Conservation (phyloP, 2,329 filamentous ascomycete genomes). For the Stromatinia cepivora region DNA sequence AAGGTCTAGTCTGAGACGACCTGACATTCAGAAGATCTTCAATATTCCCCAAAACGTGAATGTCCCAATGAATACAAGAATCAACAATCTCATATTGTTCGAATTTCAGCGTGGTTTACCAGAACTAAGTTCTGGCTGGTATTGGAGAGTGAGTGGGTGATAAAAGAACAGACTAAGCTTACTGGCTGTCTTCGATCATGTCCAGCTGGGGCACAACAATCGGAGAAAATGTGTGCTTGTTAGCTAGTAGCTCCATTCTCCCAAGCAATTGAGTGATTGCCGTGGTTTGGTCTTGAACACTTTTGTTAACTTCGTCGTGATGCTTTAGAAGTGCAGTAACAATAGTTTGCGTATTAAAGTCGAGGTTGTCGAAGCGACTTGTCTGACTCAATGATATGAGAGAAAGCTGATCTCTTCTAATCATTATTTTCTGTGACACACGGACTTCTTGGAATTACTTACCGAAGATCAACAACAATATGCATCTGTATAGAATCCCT, state of each 20-base stretch:
- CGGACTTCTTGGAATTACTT: too few species aligned
- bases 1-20: too few species aligned
- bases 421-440: not conserved
- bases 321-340: not conserved
- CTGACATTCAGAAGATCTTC: too few species aligned
- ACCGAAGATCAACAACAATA: slow-evolving; percentile 5
- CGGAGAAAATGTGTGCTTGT: not conserved
- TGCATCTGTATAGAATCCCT: slow-evolving; percentile 18
- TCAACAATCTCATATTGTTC: not conserved
- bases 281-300: not conserved
- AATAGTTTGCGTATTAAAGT: not conserved
- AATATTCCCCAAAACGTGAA: too few species aligned
- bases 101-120: too few species aligned
- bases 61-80: too few species aligned
- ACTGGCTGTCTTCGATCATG: not conserved
- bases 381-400: not conserved
- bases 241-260: slow-evolving; percentile 1
- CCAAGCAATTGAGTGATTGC: slow-evolving; percentile 4
- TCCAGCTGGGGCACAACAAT: not conserved
- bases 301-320: not conserved
- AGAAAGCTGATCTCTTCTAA: not conserved
- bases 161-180: not conserved
- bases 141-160: not conserved
- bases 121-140: not conserved
- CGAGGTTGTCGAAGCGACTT: slow-evolving; percentile 2